phyloP scores from a whole-genome alignment of 73 alveolate species.

The Breviolum minutum region DNA sequence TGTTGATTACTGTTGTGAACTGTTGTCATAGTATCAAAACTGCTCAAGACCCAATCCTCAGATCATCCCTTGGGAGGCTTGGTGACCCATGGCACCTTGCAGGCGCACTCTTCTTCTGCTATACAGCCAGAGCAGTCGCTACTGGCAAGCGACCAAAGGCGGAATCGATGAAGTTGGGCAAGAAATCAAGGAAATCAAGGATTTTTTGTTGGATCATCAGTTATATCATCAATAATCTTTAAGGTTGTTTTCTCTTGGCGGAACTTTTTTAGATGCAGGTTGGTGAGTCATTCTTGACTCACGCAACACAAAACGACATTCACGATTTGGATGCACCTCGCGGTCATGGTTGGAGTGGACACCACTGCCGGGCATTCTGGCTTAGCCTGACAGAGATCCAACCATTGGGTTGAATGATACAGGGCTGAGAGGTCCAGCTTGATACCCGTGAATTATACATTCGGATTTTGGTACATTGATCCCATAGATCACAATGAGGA shows the following conservation, averaged over 20 bases:
- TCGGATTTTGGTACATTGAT: background rate
- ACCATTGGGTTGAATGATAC: background rate
- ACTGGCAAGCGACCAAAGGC: constrained; percentile 18
- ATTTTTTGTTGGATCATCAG: background rate
- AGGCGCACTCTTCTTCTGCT: constrained; percentile 30
- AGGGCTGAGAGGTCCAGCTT: background rate
- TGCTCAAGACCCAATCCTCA: background rate
- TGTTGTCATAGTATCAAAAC: background rate
- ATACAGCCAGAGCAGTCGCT: constrained; percentile 33
- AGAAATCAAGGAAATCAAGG: background rate
- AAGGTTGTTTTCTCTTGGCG: background rate
- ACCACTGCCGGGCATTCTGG: background rate
- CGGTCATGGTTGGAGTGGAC: background rate
- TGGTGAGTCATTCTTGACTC: too few species aligned
- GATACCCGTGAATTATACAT: background rate
- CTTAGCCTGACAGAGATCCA: background rate
- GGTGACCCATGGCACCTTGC: background rate
- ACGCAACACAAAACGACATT: too few species aligned
- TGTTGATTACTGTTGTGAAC: background rate
- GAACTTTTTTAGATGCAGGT: background rate
- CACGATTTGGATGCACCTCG: background rate
- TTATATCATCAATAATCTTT: background rate
- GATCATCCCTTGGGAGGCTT: too few species aligned
- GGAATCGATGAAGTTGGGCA: background rate
- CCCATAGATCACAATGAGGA: background rate